Conservation (phyloP, 2,329 filamentous ascomycete species). For the Truncatella angustata region DNA sequence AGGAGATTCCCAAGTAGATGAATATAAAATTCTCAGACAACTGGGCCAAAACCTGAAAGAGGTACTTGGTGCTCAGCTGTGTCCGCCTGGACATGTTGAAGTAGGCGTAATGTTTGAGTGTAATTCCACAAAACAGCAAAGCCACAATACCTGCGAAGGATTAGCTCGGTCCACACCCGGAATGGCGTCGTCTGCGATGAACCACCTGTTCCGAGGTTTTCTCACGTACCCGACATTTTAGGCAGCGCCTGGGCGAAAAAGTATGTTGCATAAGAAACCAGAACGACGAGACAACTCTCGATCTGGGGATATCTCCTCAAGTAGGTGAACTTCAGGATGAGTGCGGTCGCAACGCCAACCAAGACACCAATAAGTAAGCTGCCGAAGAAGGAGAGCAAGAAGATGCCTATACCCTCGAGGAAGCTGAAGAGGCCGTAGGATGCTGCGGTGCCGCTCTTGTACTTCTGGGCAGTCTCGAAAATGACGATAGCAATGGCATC, state of each 20-base stretch:
- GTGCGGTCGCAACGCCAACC: conserved; percentile 82
- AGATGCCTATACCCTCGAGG: conserved; percentile 89
- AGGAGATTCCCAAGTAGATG: conserved; percentile 91
- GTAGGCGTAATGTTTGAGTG: conserved; percentile 97
- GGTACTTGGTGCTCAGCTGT: conserved; percentile 95
- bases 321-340: conserved; percentile 92
- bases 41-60: conserved; percentile 93
- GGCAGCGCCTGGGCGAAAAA: conserved; percentile 91
- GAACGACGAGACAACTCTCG: conserved; percentile 88
- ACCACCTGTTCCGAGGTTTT: not conserved
- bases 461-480: conserved; percentile 95
- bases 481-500: conserved; percentile 98
- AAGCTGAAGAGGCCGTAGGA: conserved; percentile 77
- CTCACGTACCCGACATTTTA: conserved; percentile 83
- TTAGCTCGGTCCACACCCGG: conserved; percentile 2
- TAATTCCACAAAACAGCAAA: conserved; percentile 95
- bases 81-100: conserved; percentile 99
- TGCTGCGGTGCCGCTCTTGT: conserved; percentile 71
- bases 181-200: no score
- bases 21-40: conserved; percentile 99
- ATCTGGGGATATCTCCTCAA: conserved; percentile 92
- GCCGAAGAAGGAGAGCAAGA: conserved; percentile 94
- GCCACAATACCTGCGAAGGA: conserved; percentile 77
- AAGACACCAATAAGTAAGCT: conserved; percentile 85
- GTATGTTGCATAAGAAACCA: conserved; percentile 95